These are phyloP conservation scores for Pachysandra terminalis DNA, from an alignment of 164 flowering plant genomes.

Conservation along the genomic window DNA sequence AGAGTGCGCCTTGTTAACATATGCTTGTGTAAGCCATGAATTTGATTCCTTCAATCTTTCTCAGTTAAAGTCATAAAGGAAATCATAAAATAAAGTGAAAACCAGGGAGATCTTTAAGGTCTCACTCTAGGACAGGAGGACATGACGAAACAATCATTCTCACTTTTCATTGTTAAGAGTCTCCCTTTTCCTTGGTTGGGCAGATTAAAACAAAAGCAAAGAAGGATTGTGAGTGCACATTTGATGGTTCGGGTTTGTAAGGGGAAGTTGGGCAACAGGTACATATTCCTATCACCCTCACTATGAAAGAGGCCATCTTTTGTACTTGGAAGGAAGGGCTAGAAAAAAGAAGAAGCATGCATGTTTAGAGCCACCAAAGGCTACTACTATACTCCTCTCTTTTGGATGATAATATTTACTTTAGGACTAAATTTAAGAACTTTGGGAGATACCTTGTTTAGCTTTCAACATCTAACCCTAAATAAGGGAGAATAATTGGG, in stretches of 20 bases:
- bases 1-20: constrained; percentile 21
- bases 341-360: constrained; percentile 17
- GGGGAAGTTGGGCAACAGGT: constrained; percentile 2
- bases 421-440: constrained; percentile 6
- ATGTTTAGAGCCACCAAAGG: constrained; percentile 25
- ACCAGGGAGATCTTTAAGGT: constrained; percentile 26
- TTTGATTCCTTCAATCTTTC: constrained; percentile 43
- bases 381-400: constrained; percentile 6
- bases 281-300: constrained; percentile 5
- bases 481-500: background rate
- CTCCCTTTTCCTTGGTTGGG: constrained; percentile 15
- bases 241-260: constrained; percentile 5
- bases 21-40: constrained; percentile 42
- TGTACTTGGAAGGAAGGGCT: constrained; percentile 5
- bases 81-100: constrained; percentile 9
- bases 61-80: constrained; percentile 18
- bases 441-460: background rate
- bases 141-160: constrained; percentile 21
- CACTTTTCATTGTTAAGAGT: constrained; percentile 9
- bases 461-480: background rate
- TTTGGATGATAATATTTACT: constrained; percentile 9
- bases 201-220: constrained; percentile 16
- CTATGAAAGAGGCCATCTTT: background rate
- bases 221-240: constrained; percentile 19
- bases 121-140: constrained; percentile 28